Evolutionary conservation across 192 early-diverging fungal genomes (phyloP).

Genomic region (Coemansia sp.): DNA sequence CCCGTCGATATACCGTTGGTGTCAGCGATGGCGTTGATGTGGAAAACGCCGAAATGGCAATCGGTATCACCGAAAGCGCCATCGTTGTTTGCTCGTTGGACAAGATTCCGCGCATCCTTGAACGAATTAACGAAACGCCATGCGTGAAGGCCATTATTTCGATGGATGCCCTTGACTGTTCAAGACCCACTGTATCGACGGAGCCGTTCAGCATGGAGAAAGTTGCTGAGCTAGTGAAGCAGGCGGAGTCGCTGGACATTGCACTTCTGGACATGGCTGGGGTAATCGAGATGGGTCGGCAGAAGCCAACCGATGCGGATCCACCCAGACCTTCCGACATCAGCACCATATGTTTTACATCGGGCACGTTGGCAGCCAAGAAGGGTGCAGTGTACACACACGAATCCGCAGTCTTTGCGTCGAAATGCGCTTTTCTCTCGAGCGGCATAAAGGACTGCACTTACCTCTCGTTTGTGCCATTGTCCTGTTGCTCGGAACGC

Average conservation of each 20-base stretch:
- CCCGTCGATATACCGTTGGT: conserved; percentile 63
- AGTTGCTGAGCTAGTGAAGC: conserved; percentile 51
- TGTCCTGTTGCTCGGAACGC: conserved; percentile 82
- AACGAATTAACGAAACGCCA: conserved; percentile 60
- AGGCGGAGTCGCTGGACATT: conserved; percentile 61
- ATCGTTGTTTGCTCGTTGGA: conserved; percentile 67
- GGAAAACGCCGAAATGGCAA: conserved; percentile 68
- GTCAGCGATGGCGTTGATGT: conserved; percentile 77
- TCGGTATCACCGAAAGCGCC: conserved; percentile 72
- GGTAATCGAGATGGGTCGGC: conserved; percentile 76
- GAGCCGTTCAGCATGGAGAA: conserved; percentile 19
- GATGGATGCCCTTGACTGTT: conserved; percentile 67
- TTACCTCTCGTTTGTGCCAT: conserved; percentile 63
- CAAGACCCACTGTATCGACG: conserved; percentile 3
- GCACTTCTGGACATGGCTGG: conserved; percentile 64
- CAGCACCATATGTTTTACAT: conserved; percentile 75
- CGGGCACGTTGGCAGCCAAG: conserved; percentile 69
- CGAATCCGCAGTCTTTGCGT: too few relatives aligned
- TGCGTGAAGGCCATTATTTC: conserved; percentile 68
- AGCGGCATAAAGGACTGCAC: conserved; percentile 74
- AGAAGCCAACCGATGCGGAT: conserved; percentile 45
- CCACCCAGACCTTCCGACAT: conserved; percentile 58
- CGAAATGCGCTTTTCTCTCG: conserved; percentile 43
- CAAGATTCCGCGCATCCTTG: conserved; percentile 63
- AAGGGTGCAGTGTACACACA: too few relatives aligned